Evolutionary conservation across 192 early-diverging fungal species (phyloP).

Genomic region (Kickxella alabastrina): DNA sequence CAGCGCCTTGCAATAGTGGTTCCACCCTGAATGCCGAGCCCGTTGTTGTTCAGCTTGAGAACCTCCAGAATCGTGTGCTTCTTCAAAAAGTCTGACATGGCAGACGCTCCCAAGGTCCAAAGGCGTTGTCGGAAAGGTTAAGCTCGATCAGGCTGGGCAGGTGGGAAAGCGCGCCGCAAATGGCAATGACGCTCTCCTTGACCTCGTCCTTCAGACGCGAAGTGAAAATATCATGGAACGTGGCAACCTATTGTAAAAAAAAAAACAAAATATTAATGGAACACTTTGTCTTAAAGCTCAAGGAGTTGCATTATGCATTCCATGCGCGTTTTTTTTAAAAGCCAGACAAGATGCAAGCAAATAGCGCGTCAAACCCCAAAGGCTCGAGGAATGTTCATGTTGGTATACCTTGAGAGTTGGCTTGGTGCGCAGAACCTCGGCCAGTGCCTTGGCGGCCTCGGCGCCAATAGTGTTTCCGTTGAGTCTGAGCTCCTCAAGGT

Average conservation of each 20-base stretch:
- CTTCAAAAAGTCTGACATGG: slow-evolving; percentile 79
- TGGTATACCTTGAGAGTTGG: slow-evolving; percentile 73
- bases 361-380: too few species aligned
- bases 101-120: slow-evolving; percentile 89
- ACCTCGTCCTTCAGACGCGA: slow-evolving; percentile 88
- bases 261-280: neutral
- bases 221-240: slow-evolving; percentile 91
- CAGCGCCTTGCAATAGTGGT: slow-evolving; percentile 81
- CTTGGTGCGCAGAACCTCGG: slow-evolving; percentile 64
- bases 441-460: slow-evolving; percentile 80
- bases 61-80: slow-evolving; percentile 76
- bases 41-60: slow-evolving; percentile 95
- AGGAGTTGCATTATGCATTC: too few species aligned
- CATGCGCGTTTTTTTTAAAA: too few species aligned
- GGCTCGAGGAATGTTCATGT: too few species aligned
- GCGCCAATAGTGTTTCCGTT: slow-evolving; percentile 93
- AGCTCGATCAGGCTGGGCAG: slow-evolving; percentile 76
- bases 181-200: slow-evolving; percentile 72
- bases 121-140: slow-evolving; percentile 93
- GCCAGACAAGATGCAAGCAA: too few species aligned
- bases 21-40: slow-evolving; percentile 89
- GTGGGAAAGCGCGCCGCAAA: slow-evolving; percentile 79
- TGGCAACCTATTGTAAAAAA: slow-evolving; percentile 58
- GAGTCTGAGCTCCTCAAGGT: slow-evolving; percentile 66
- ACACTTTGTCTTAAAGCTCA: neutral